Conservation (phyloP, 2,329 filamentous ascomycete genomes). For the Aphanoascus verrucosus region DNA sequence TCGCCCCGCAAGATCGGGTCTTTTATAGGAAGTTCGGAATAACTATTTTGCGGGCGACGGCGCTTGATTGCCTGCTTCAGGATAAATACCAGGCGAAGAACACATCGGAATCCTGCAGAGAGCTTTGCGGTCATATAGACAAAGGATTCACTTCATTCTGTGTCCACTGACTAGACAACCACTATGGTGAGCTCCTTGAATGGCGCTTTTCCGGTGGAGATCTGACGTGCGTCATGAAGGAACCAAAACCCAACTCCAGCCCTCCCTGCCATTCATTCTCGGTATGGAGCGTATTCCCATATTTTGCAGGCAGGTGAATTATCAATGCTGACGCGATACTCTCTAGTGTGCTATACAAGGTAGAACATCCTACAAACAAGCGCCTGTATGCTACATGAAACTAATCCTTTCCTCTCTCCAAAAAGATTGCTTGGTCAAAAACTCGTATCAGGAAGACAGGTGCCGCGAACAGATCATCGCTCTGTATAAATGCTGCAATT, state of each 20-base stretch:
- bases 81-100: neutral
- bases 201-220: neutral
- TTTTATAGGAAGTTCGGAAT: constrained; percentile 5
- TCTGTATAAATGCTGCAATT: constrained; percentile 85
- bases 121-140: neutral
- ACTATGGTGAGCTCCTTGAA: constrained; percentile 1
- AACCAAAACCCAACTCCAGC: constrained; percentile 37
- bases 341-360: constrained; percentile 82
- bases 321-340: constrained; percentile 10
- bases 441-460: constrained; percentile 73
- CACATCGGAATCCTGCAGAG: constrained; percentile 1
- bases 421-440: constrained; percentile 67
- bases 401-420: neutral
- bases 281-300: constrained; percentile 41
- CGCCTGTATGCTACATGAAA: neutral
- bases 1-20: constrained; percentile 5
- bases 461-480: constrained; percentile 70
- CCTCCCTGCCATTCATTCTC: constrained; percentile 80
- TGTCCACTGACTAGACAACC: neutral
- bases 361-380: constrained; percentile 31
- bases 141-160: neutral
- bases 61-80: neutral
- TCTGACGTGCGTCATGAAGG: neutral
- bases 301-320: neutral
- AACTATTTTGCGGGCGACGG: constrained; percentile 3